These are phyloP conservation scores for Ophiostoma sp. DNA, from an alignment of 2,329 filamentous ascomycete genomes.

Conservation along the genomic window DNA sequence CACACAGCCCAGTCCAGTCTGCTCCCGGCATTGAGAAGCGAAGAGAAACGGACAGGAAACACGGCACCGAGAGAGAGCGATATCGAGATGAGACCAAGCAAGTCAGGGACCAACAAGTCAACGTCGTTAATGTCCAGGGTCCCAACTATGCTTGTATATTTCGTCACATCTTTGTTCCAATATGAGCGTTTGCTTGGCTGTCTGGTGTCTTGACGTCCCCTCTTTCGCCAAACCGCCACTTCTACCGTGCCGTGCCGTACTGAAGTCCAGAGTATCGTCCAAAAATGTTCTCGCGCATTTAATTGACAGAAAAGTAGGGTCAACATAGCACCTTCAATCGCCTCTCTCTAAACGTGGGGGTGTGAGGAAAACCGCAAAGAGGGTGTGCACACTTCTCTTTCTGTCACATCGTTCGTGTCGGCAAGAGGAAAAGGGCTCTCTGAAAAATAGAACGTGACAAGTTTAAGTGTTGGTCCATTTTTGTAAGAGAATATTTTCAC, in stretches of 20 bases:
- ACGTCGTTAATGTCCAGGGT: not conserved
- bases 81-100: constrained; percentile 4
- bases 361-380: not conserved
- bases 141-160: not conserved
- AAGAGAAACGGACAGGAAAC: constrained; percentile 9
- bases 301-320: not conserved
- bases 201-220: not conserved
- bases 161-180: not conserved
- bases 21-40: not conserved
- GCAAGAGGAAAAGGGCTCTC: not conserved
- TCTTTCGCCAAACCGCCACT: constrained; percentile 4
- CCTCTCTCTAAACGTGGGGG: not conserved
- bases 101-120: not conserved
- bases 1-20: not conserved
- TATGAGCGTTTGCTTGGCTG: not conserved
- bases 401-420: constrained; percentile 1
- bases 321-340: not conserved
- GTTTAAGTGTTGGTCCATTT: not conserved
- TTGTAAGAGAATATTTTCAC: not conserved
- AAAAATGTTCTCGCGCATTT: not conserved
- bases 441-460: not conserved
- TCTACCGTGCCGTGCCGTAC: constrained; percentile 19
- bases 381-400: not conserved
- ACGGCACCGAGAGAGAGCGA: not conserved
- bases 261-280: not conserved